A percentile compares a stretch with the other conserved stretches of the same genome.
These are phyloP conservation scores for Tricholoma hemisulphureum DNA, from an alignment of 768 basidiomycete genomes.

Conservation along the genomic window DNA sequence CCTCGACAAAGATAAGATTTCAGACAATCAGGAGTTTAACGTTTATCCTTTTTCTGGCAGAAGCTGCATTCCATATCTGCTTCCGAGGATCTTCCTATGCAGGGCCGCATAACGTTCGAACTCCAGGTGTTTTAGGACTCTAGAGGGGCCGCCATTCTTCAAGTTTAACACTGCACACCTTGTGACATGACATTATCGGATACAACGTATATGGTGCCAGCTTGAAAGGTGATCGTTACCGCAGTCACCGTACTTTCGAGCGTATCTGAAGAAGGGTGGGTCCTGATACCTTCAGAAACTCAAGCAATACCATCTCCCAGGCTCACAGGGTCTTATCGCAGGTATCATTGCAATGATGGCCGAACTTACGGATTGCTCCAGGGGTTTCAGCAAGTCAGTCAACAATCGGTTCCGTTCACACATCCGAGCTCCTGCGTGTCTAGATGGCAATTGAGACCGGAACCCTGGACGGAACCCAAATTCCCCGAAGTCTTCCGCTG, in stretches of 20 bases:
- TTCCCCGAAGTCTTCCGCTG: neutral
- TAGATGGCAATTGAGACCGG: conserved; percentile 7
- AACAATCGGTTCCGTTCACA: conserved; percentile 6
- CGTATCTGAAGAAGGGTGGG: neutral
- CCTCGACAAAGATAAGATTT: too few relatives aligned
- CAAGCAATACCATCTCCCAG: neutral
- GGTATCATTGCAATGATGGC: neutral
- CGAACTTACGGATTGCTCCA: neutral
- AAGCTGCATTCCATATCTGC: too few relatives aligned
- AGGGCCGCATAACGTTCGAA: neutral
- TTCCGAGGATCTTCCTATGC: too few relatives aligned
- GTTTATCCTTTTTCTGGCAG: too few relatives aligned
- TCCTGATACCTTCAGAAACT: conserved; percentile 1
- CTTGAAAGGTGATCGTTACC: conserved; percentile 1
- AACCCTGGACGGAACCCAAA: neutral
- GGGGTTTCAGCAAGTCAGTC: conserved; percentile 1
- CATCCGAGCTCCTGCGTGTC: conserved; percentile 7
- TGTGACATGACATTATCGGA: conserved; percentile 4
- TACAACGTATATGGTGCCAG: conserved; percentile 4
- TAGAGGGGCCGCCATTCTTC: too few relatives aligned
- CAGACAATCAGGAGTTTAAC: too few relatives aligned
- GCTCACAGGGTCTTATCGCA: neutral
- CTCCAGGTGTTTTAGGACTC: neutral
- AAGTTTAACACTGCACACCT: too few relatives aligned
- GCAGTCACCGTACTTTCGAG: neutral